Base-by-base conservation (phyloP, 2,329 filamentous ascomycete species). In the Fusarium sp. region DNA sequence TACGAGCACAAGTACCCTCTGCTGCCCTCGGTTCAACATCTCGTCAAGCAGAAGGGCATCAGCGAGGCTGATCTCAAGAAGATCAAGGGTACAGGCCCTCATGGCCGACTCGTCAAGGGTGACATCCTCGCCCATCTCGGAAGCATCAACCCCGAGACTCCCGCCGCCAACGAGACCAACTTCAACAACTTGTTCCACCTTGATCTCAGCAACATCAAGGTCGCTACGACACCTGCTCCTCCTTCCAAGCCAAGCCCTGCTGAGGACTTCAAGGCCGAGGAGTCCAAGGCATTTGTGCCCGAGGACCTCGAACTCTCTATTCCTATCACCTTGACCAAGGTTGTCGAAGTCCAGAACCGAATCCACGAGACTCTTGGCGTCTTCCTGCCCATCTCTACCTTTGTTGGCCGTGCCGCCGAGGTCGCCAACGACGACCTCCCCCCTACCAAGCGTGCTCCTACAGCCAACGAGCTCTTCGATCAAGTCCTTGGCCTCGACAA, bases 161-260 rank as follows among this genome's bases (percentile, higher is more conserved):
- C 95, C 3, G 86, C 88, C 23, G 85, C 89, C 66, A 87, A 94
- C 73, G 92, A 92, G 58, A 84, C 87, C 61, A 89, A 89, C 55
- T 90, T 97, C 77, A 85, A 88, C 64, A 91, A 93, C 80, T 88
- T 96, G 50, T 84, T 88, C 43, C 93, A 97, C 80, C 89, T 99
- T 55, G 95, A 99, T 79, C 89, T 99, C 25, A 96, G 92, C 84
- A 97, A 98, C 84, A 95, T 98, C 84, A 97, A 97, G 84, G 83
- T 95, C 63, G 91, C 90, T 49, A 80, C 83, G 57, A 83, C 84
- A 77, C 85, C 86, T 78, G 73, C 74, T 34, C 66, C 81, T 34
- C 76, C 82, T 59, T 59, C 72, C 14, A 68, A 74, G 66, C 43
- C 72, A 18, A 68, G 72, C 62, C 30, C 62, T 12, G 48, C 18